Evolutionary conservation across 805 yeast species (phyloP).

Genomic region (Barnettozyma siamensis): DNA sequence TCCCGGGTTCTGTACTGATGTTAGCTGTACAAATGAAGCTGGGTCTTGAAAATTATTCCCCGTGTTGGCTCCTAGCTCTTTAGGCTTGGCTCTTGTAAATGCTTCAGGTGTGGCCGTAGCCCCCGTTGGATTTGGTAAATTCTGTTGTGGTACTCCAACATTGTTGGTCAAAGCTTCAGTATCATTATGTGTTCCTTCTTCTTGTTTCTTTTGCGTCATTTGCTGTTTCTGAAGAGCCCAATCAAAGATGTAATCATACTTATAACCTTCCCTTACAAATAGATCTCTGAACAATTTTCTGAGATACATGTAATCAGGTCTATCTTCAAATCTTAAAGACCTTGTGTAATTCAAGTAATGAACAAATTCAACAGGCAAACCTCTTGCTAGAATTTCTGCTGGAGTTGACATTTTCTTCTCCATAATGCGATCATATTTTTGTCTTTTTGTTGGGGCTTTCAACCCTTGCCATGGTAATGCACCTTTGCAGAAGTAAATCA

Average conservation of each 20-base stretch:
- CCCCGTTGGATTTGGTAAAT: too few relatives aligned
- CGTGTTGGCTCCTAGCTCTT: background rate
- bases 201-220: conserved; percentile 30
- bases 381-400: conserved; percentile 79
- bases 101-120: too few relatives aligned
- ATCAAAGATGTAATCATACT: conserved; percentile 91
- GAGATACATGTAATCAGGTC: conserved; percentile 88
- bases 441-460: conserved; percentile 94
- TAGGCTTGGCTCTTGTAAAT: too few relatives aligned
- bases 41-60: background rate
- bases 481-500: conserved; percentile 92
- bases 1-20: background rate
- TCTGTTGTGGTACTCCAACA: too few relatives aligned
- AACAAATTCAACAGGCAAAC: conserved; percentile 86
- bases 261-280: conserved; percentile 80
- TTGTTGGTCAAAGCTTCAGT: background rate
- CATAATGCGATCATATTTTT: conserved; percentile 93
- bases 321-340: conserved; percentile 88
- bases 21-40: background rate
- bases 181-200: conserved; percentile 4
- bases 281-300: conserved; percentile 87
- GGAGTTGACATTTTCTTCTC: conserved; percentile 92
- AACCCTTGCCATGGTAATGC: conserved; percentile 98
- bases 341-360: conserved; percentile 83
- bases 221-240: conserved; percentile 89